These are phyloP conservation scores for Castanea crenata DNA, from an alignment of 306 rosid genomes.

Conservation along the genomic window DNA sequence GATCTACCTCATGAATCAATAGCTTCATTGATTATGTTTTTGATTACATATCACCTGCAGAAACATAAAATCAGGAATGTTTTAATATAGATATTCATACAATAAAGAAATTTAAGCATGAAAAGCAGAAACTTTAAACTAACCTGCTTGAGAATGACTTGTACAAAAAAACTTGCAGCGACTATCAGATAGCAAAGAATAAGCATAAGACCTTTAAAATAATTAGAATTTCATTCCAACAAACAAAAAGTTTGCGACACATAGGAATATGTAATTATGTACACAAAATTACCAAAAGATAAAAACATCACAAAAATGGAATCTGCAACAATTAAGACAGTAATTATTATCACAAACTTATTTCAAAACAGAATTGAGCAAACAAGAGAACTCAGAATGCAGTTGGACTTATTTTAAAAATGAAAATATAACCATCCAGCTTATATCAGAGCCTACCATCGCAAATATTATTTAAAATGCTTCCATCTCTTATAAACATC, in stretches of 20 bases:
- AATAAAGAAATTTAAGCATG: neutral
- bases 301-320: neutral
- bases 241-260: slow-evolving; percentile 21
- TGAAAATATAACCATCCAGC: neutral
- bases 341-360: neutral
- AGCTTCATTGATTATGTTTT: slow-evolving; percentile 7
- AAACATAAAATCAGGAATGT: neutral
- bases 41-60: slow-evolving; percentile 6
- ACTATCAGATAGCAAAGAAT: slow-evolving; percentile 80
- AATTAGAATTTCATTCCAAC: slow-evolving; percentile 80
- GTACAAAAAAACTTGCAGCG: slow-evolving; percentile 82
- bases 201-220: slow-evolving; percentile 82
- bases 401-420: neutral
- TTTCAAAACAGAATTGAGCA: neutral
- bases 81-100: neutral
- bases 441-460: neutral
- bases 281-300: neutral
- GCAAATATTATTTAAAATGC: neutral
- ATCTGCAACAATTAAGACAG: neutral
- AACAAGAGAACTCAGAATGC: neutral
- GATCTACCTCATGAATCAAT: slow-evolving; percentile 12
- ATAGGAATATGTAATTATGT: neutral
- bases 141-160: slow-evolving; percentile 36
- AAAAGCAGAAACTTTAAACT: neutral
- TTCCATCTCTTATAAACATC: neutral